Evolutionary conservation across 441 rosid species (phyloP), one percentile per base, ranked within the genome.

Genomic region (Mallotus repandus): DNA sequence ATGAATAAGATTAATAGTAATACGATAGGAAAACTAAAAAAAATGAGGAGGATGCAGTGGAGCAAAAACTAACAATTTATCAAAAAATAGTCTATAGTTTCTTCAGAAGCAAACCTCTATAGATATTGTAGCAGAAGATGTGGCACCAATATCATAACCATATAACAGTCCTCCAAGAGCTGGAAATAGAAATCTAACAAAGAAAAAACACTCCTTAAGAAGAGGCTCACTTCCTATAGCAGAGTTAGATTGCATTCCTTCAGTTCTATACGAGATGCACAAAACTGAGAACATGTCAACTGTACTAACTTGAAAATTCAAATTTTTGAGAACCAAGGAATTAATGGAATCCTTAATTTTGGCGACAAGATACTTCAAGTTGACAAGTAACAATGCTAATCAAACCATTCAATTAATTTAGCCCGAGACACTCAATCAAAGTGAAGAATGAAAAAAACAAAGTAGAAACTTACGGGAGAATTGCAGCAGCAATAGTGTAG

Each of bases 61-160:
- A 22, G 2, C 18, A 32, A 9, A 19, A 15, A 66, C 19, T 4
- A 56, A 68, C 15, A 4, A 41, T 54, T 43, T 15, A 21, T 54
- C 4, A 29, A 29, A 29, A 29, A 29, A 29, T 52, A 58, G 67
- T 54, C 68, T 38, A 48, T 22, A 66, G 43, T n/a, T 55, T 71
- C 70, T 74, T 49, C 70, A 21, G 71, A 63, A 73, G 52, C 68
- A 63, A 73, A 96, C 99, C 97, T 81, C 74, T 43, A 96, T 77
- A 50, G 96, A 84, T 41, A 96, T 89, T 68, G 86, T 88, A 7
- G 99, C 99, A 84, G 94, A 93, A 21, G 98, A 96, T 2, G 99
- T 93, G 66, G 97, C 80, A 72, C 99, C 98, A 83, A 96, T 96
- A 66, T 96, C 99, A 78, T 93, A 93, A 71, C 97, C 97, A 85